Evolutionary conservation across 805 yeast genomes (phyloP), one percentile per base, ranked within the genome.

Genomic region (Clavispora vitiphila): DNA sequence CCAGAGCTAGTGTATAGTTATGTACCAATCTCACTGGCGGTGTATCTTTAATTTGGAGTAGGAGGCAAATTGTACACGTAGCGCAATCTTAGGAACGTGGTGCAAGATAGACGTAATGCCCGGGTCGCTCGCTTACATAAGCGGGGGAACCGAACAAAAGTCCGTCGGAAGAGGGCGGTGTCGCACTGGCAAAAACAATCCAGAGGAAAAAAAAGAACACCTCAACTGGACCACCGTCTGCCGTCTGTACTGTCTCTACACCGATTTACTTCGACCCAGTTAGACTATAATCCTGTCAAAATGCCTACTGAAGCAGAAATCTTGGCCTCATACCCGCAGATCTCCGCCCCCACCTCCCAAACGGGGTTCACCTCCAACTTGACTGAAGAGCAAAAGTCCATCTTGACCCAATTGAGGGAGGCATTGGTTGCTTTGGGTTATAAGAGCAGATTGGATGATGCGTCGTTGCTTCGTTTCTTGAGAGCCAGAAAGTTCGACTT

Each of bases 401-500:
- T 76, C 21, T 65, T 91, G 46, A 72, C 68, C 34, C 72, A 77
- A 49, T 65, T 93, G 43, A 78, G 82, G 53, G 71, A 67, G 15
- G 67, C 73, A 37, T 72, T 90, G 48, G 64, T 64, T 43, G 82
- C 73, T 10, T 74, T 68, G 39, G 96, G 95, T 5, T 88, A 72
- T 67, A 73, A 71, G n/a, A 74, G 78, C 39, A 81, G 98, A 55
- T 65, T 86, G 41, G 99, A 93, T 63, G 96, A 87, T 56, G 87
- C 96, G 12, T 76, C 93, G 3, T 67, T 85, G 49, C 72, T 78
- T 50, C 81, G 99, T 55, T 93, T 93, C 66, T 72, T 93, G 49
- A 80, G 98, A 60, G 99, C 99, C 8, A 81, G 99, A 67, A 90
- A 89, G 74, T 93, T 93, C 60, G 96, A 89, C 56, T 71, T 90